phyloP scores from a whole-genome alignment of 75 land plant species.

The Sequoia sempervirens region DNA sequence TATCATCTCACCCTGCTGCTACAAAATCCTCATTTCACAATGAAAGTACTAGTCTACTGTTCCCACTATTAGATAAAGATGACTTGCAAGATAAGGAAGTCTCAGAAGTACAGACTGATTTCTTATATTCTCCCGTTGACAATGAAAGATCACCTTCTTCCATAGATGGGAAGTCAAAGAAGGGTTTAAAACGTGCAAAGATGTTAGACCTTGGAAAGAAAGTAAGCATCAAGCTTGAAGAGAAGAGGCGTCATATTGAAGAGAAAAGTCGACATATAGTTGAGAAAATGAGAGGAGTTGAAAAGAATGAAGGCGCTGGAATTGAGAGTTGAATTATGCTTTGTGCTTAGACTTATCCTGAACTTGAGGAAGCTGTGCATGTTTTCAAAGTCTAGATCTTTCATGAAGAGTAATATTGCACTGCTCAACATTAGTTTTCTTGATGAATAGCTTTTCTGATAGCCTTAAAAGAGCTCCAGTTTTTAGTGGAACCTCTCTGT shows the following conservation, averaged over 20 bases:
- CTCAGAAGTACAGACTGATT: slow-evolving; percentile 17
- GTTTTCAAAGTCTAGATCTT: not conserved
- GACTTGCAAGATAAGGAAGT: slow-evolving; percentile 9
- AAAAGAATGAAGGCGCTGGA: slow-evolving; percentile 6
- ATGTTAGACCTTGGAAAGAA: slow-evolving; percentile 80
- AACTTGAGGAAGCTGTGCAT: not conserved
- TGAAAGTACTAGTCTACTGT: slow-evolving; percentile 3
- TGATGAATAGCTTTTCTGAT: not conserved
- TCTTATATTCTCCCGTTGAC: not conserved
- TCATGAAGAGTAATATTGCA: not conserved
- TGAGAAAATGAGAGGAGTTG: slow-evolving; percentile 50
- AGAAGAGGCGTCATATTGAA: slow-evolving; percentile 68
- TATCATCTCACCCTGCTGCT: not conserved
- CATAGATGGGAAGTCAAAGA: slow-evolving; percentile 34
- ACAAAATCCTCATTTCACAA: not conserved
- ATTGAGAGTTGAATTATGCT: slow-evolving; percentile 5
- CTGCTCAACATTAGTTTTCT: not conserved
- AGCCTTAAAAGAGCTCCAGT: not conserved
- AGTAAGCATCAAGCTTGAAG: slow-evolving; percentile 72
- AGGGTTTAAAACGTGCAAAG: slow-evolving; percentile 43
- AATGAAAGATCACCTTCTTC: not conserved
- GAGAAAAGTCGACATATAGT: slow-evolving; percentile 65
- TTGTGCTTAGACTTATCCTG: not conserved
- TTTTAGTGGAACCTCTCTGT: not conserved
- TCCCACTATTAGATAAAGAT: not conserved